Evolutionary conservation across 1,284 basidiomycete genomes (phyloP).

Genomic region (Malassezia cuniculi): DNA sequence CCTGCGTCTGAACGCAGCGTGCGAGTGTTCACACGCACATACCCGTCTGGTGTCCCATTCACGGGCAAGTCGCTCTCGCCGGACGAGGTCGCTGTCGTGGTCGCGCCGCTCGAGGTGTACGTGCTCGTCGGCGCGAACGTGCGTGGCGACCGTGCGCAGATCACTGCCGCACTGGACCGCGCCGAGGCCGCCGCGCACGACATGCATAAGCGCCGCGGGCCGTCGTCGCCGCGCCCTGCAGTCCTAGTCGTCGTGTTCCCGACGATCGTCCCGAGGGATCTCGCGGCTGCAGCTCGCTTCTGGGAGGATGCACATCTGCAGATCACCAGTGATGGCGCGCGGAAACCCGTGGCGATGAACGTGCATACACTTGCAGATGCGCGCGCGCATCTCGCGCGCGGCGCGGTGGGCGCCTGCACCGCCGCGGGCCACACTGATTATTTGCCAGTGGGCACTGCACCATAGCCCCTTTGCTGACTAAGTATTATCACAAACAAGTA

Average conservation of each 20-base stretch:
- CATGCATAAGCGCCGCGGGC: background rate
- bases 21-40: too few relatives aligned
- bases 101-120: constrained; percentile 23
- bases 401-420: too few relatives aligned
- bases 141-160: constrained; percentile 14
- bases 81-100: constrained; percentile 21
- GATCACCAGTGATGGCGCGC: background rate
- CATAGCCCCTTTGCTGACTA: too few relatives aligned
- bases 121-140: constrained; percentile 28
- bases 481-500: too few relatives aligned
- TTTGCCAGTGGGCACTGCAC: constrained; percentile 2
- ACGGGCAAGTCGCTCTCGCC: constrained; percentile 10
- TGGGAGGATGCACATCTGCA: constrained; percentile 12
- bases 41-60: constrained; percentile 6
- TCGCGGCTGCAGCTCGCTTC: constrained; percentile 21
- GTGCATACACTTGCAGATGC: constrained; percentile 5
- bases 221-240: constrained; percentile 12
- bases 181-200: constrained; percentile 13
- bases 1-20: background rate
- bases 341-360: constrained; percentile 4
- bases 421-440: too few relatives aligned
- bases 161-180: constrained; percentile 17
- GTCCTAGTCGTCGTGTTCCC: constrained; percentile 34
- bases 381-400: constrained; percentile 1
- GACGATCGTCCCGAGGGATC: constrained; percentile 21